phyloP scores from a whole-genome alignment of 2,329 filamentous ascomycete genomes.

The Pseudogymnoascus sp. region DNA sequence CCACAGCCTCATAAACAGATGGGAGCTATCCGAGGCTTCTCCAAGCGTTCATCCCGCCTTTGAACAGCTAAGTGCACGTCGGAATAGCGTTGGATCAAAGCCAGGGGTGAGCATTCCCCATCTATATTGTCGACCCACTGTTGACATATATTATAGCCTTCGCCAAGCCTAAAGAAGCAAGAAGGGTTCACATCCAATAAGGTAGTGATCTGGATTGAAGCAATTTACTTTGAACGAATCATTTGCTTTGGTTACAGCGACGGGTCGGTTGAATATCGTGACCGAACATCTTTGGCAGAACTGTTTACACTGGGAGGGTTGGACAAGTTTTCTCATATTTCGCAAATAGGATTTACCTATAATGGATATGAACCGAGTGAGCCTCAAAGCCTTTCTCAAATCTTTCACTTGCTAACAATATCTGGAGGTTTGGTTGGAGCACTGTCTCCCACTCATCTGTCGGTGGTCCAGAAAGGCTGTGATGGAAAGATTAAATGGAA shows the following conservation, averaged over 20 bases:
- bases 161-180: slow-evolving; percentile 52
- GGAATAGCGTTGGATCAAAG: slow-evolving; percentile 41
- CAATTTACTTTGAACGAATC: slow-evolving; percentile 64
- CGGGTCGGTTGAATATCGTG: slow-evolving; percentile 73
- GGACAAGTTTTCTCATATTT: slow-evolving; percentile 60
- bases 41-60: slow-evolving; percentile 68
- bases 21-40: slow-evolving; percentile 66
- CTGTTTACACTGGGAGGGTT: slow-evolving; percentile 59
- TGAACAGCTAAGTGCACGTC: slow-evolving; percentile 64
- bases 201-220: slow-evolving; percentile 61
- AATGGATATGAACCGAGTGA: slow-evolving; percentile 58
- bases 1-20: slow-evolving; percentile 72
- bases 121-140: slow-evolving; percentile 12
- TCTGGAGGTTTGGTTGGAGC: slow-evolving; percentile 50
- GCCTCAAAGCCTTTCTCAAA: slow-evolving; percentile 22
- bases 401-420: slow-evolving; percentile 14
- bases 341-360: slow-evolving; percentile 74
- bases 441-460: slow-evolving; percentile 55
- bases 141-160: slow-evolving; percentile 32
- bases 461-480: slow-evolving; percentile 51
- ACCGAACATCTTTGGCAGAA: slow-evolving; percentile 65
- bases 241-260: slow-evolving; percentile 72
- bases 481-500: slow-evolving; percentile 56
- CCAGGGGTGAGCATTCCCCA: slow-evolving; percentile 24
- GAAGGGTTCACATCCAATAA: slow-evolving; percentile 65